These are phyloP conservation scores for Arxiozyma slooffiae DNA, from an alignment of 1,139 yeast genomes.

Conservation along the genomic window DNA sequence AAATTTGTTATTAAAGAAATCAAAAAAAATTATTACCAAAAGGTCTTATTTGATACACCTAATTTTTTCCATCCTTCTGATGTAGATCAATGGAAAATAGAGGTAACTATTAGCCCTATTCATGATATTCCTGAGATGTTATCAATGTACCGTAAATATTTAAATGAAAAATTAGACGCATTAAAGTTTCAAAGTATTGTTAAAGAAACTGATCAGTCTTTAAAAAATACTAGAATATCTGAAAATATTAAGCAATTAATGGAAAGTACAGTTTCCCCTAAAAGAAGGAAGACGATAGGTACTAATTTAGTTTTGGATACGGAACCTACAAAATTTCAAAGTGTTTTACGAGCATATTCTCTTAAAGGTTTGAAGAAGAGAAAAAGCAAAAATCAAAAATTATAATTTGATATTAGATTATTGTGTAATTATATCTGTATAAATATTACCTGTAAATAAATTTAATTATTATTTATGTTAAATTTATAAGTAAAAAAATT, in stretches of 20 bases:
- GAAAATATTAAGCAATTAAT: slow-evolving; percentile 7
- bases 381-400: neutral
- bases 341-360: slow-evolving; percentile 34
- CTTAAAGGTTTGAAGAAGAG: neutral
- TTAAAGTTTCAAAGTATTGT: slow-evolving; percentile 13
- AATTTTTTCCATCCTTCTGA: slow-evolving; percentile 20
- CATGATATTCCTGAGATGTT: slow-evolving; percentile 9
- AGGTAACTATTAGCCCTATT: slow-evolving; percentile 11
- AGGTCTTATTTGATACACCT: slow-evolving; percentile 19
- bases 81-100: slow-evolving; percentile 23
- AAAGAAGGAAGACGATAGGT: neutral
- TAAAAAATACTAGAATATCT: slow-evolving; percentile 7
- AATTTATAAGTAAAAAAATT: too few relatives aligned
- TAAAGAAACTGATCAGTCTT: slow-evolving; percentile 6
- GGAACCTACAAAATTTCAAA: slow-evolving; percentile 19
- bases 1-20: slow-evolving; percentile 14
- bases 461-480: neutral
- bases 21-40: slow-evolving; percentile 9
- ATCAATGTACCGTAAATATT: slow-evolving; percentile 14
- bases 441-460: neutral
- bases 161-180: slow-evolving; percentile 19
- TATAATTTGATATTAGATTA: neutral
- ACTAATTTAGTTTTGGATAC: neutral
- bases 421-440: too few relatives aligned
- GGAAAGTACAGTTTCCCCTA: neutral